phyloP scores from a whole-genome alignment of 1,284 basidiomycete genomes.

The Prillingera fragicola region DNA sequence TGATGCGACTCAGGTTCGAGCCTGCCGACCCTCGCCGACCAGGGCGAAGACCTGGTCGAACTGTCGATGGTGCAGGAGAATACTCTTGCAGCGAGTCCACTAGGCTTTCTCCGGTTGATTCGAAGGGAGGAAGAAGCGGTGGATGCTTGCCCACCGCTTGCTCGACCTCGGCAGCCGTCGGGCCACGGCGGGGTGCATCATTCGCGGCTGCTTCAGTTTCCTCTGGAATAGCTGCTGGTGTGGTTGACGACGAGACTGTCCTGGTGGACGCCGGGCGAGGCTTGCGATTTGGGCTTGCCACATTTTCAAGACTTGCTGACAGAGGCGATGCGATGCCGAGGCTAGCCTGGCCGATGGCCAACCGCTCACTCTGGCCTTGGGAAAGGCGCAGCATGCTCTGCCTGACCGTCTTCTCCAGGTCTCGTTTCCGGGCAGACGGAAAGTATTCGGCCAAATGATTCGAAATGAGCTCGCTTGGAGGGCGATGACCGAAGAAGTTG shows the following conservation, averaged over 20 bases:
- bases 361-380: slow-evolving; percentile 20
- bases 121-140: slow-evolving; percentile 72
- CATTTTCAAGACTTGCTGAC: slow-evolving; percentile 7
- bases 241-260: slow-evolving; percentile 17
- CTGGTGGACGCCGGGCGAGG: slow-evolving; percentile 23
- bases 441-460: slow-evolving; percentile 96
- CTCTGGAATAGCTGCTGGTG: slow-evolving; percentile 36
- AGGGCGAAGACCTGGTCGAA: slow-evolving; percentile 43
- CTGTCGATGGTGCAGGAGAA: slow-evolving; percentile 22
- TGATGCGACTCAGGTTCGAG: slow-evolving; percentile 58
- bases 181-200: slow-evolving; percentile 8
- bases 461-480: slow-evolving; percentile 93
- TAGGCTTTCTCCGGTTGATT: slow-evolving; percentile 68
- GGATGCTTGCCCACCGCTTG: slow-evolving; percentile 23
- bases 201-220: slow-evolving; percentile 23
- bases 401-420: slow-evolving; percentile 69
- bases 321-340: slow-evolving; percentile 1
- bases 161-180: slow-evolving; percentile 37
- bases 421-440: slow-evolving; percentile 84
- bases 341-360: neutral
- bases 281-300: slow-evolving; percentile 17
- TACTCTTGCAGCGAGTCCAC: slow-evolving; percentile 64
- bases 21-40: slow-evolving; percentile 52
- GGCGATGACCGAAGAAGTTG: slow-evolving; percentile 97
- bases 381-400: slow-evolving; percentile 67